phyloP scores from a whole-genome alignment of 345 rosid species.

The Punica granatum region DNA sequence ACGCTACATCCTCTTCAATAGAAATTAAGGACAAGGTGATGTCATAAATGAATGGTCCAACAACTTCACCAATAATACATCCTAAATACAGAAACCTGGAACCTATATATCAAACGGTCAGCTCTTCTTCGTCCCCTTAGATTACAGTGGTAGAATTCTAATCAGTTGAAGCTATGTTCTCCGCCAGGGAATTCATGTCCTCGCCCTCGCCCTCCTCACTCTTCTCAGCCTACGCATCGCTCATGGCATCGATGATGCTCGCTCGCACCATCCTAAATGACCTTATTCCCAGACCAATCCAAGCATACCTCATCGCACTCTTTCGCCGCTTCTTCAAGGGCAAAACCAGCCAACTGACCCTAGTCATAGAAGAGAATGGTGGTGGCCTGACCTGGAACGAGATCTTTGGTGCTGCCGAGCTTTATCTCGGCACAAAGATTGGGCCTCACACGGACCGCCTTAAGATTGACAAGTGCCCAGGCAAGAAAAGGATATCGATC shows the following conservation, averaged over 20 bases:
- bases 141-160: too few relatives aligned
- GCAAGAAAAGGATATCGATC: constrained; percentile 23
- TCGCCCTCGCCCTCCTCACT: constrained; percentile 6
- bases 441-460: constrained; percentile 21
- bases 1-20: too few relatives aligned
- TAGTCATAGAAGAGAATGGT: constrained; percentile 29
- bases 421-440: constrained; percentile 29
- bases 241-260: constrained; percentile 4
- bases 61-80: too few relatives aligned
- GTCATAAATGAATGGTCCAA: too few relatives aligned
- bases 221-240: constrained; percentile 6
- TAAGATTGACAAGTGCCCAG: constrained; percentile 17
- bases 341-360: constrained; percentile 21
- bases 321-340: constrained; percentile 16
- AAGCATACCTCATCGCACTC: constrained; percentile 7
- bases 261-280: constrained; percentile 14
- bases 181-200: too few relatives aligned
- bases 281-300: constrained; percentile 18
- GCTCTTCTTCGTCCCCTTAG: too few relatives aligned
- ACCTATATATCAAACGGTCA: too few relatives aligned
- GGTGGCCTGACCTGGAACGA: constrained; percentile 26
- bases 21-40: too few relatives aligned
- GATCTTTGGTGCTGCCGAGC: constrained; percentile 30
- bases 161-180: background rate
- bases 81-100: too few relatives aligned